Conservation (phyloP, 2,329 filamentous ascomycete genomes). For the Colletotrichum incanum region DNA sequence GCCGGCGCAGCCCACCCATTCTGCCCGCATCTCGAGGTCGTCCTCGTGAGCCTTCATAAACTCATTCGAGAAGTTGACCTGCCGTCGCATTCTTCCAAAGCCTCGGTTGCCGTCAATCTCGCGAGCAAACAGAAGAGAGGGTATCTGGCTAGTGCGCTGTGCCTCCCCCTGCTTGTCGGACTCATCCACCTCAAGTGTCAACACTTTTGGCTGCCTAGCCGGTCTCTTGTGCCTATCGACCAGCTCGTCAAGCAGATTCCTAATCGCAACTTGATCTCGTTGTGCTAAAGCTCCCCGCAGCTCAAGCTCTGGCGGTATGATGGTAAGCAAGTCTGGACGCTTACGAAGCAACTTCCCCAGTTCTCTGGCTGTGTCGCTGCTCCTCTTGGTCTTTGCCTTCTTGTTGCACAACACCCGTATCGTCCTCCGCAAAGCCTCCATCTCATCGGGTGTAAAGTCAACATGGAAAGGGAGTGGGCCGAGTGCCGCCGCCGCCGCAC, state of each 20-base stretch:
- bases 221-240: constrained; percentile 52
- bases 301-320: constrained; percentile 37
- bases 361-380: constrained; percentile 40
- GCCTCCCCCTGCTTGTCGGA: constrained; percentile 48
- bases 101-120: constrained; percentile 64
- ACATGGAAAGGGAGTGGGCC: constrained; percentile 57
- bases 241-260: constrained; percentile 58
- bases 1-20: constrained; percentile 75
- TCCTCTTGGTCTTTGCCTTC: constrained; percentile 10
- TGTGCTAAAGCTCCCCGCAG: constrained; percentile 43
- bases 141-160: constrained; percentile 51
- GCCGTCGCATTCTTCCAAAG: constrained; percentile 58
- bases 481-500: constrained; percentile 27
- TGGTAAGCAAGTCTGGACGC: constrained; percentile 19
- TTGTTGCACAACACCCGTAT: constrained; percentile 30
- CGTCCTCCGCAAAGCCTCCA: constrained; percentile 46
- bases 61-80: constrained; percentile 62
- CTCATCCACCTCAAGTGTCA: constrained; percentile 53
- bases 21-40: constrained; percentile 62
- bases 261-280: constrained; percentile 53
- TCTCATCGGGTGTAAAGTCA: constrained; percentile 61
- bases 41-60: constrained; percentile 67
- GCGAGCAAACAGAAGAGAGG: constrained; percentile 63
- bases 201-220: constrained; percentile 43
- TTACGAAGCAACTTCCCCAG: constrained; percentile 43